A percentile compares a stretch with the other conserved stretches of the same genome.
These are phyloP conservation scores for Curvularia verruculosa DNA, from an alignment of 2,329 filamentous ascomycete genomes.

Conservation along the genomic window DNA sequence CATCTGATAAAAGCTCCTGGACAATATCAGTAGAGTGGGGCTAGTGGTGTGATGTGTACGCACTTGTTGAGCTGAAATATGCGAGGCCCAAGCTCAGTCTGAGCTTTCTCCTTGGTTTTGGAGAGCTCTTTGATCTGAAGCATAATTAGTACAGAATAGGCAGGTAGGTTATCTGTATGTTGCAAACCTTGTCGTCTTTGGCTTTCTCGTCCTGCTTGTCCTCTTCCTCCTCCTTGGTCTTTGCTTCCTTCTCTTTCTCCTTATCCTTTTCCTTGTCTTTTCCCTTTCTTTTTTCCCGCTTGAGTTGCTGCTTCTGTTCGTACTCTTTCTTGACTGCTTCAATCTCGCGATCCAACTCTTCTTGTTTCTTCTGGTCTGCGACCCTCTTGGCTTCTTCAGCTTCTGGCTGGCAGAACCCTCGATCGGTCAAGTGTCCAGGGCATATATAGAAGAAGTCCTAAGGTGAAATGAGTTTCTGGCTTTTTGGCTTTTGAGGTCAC, in stretches of 20 bases:
- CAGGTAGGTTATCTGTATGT: neutral
- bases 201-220: conserved; percentile 69
- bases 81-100: conserved; percentile 71
- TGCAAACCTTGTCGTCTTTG: conserved; percentile 62
- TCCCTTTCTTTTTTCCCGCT: conserved; percentile 55
- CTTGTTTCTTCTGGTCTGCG: conserved; percentile 61
- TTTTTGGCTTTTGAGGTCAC: neutral
- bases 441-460: conserved; percentile 95
- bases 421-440: conserved; percentile 79
- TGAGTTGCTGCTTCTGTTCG: conserved; percentile 63
- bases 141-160: conserved; percentile 10
- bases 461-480: neutral
- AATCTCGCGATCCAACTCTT: conserved; percentile 57
- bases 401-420: conserved; percentile 75
- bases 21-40: neutral
- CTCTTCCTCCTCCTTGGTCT: conserved; percentile 67
- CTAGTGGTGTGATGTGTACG: conserved; percentile 2
- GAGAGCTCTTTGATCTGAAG: conserved; percentile 55
- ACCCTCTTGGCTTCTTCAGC: conserved; percentile 69
- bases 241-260: conserved; percentile 62
- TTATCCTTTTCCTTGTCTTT: conserved; percentile 64
- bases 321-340: conserved; percentile 58
- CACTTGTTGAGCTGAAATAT: conserved; percentile 86
- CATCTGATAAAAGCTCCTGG: conserved; percentile 83
- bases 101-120: conserved; percentile 53